Evolutionary conservation across 768 basidiomycete species (phyloP).

Genomic region (Xerocomellus chrysenteron): DNA sequence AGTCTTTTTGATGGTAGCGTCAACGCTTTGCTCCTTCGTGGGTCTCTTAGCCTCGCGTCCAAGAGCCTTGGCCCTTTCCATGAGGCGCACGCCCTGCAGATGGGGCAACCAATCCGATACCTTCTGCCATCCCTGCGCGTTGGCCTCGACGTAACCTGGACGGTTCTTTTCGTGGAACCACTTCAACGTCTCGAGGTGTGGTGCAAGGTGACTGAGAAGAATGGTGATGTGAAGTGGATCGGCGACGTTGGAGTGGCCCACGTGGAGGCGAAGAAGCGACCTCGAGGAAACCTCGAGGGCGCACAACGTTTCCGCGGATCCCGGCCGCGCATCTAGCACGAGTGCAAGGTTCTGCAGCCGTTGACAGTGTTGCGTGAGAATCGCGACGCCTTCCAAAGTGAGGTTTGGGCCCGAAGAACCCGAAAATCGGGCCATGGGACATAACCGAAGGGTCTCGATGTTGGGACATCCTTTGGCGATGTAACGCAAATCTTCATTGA

Average conservation of each 20-base stretch:
- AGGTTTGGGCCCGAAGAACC: constrained; percentile 51
- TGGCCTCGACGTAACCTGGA: constrained; percentile 64
- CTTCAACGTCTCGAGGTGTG: constrained; percentile 63
- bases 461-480: constrained; percentile 64
- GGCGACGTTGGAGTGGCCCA: constrained; percentile 71
- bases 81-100: constrained; percentile 62
- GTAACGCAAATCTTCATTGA: constrained; percentile 55
- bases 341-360: constrained; percentile 64
- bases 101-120: constrained; percentile 70
- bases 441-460: constrained; percentile 66
- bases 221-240: constrained; percentile 72
- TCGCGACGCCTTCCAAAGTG: constrained; percentile 61
- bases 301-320: constrained; percentile 44
- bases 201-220: constrained; percentile 76
- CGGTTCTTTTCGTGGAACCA: constrained; percentile 80
- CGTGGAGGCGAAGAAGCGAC: constrained; percentile 67
- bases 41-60: constrained; percentile 18
- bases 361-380: constrained; percentile 56
- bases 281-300: constrained; percentile 54
- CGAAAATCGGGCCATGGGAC: constrained; percentile 67
- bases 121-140: constrained; percentile 68
- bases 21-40: constrained; percentile 44
- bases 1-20: constrained; percentile 47
- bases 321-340: constrained; percentile 58
- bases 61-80: constrained; percentile 52